Evolutionary conservation across 1,284 basidiomycete species (phyloP).

Genomic region (Sphagnurus paluster): DNA sequence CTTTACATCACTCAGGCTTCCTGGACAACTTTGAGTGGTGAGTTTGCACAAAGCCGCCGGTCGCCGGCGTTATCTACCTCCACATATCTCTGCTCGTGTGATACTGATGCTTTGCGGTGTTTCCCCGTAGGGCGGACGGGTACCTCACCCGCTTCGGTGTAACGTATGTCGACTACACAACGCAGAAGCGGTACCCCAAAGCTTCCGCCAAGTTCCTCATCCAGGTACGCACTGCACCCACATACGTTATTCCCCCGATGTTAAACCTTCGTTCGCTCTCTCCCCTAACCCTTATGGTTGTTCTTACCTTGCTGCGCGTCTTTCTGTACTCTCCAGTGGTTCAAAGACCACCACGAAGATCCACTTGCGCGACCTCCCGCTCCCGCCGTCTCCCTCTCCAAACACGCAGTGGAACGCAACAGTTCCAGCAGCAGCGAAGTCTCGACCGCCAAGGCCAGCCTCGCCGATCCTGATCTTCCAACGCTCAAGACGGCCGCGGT

Average conservation of each 20-base stretch:
- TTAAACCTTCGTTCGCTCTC: background rate
- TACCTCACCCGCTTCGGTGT: conserved; percentile 66
- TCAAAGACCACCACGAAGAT: conserved; percentile 28
- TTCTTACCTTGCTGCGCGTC: no score
- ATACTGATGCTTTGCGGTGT: no score
- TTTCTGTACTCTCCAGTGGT: no score
- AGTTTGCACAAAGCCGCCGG: no score
- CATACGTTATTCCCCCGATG: background rate
- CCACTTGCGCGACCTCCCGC: conserved; percentile 14
- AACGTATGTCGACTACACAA: conserved; percentile 73
- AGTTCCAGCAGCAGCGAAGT: conserved; percentile 16
- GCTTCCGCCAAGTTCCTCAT: conserved; percentile 61
- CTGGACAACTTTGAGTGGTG: conserved; percentile 77
- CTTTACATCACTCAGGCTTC: conserved; percentile 45
- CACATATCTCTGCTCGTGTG: no score
- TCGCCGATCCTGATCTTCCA: conserved; percentile 15
- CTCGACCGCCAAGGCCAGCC: conserved; percentile 21
- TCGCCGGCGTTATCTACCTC: no score
- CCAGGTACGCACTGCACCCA: conserved; percentile 28
- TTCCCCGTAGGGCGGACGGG: conserved; percentile 50
- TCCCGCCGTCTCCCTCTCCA: background rate
- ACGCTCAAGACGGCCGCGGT: conserved; percentile 19
- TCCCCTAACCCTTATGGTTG: no score
- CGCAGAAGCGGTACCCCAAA: conserved; percentile 71
- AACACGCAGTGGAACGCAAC: background rate